These are phyloP conservation scores for Beauveria bassiana DNA, from an alignment of 2,329 filamentous ascomycete genomes.

Conservation along the genomic window DNA sequence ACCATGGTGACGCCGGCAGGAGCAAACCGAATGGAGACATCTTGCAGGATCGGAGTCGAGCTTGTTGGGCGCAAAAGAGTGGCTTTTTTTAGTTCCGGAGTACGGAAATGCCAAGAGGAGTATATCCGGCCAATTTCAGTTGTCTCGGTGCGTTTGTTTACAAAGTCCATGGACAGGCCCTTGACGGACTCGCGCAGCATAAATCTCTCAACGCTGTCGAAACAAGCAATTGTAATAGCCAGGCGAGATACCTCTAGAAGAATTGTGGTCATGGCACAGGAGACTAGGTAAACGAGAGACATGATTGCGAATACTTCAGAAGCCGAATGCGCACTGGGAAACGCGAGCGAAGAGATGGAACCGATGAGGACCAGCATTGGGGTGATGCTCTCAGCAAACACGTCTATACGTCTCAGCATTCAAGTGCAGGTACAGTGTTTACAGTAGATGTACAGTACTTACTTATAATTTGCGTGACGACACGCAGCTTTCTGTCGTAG, in stretches of 20 bases:
- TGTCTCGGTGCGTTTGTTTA: not conserved
- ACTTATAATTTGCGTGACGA: not conserved
- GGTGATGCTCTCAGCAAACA: not conserved
- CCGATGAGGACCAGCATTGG: not conserved
- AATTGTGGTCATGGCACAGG: not conserved
- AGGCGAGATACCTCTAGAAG: not conserved
- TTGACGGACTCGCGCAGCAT: not conserved
- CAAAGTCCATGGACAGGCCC: not conserved
- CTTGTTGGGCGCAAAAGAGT: not conserved
- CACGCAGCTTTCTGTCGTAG: not conserved
- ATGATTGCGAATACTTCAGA: not conserved
- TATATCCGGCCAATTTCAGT: not conserved
- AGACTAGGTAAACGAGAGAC: not conserved
- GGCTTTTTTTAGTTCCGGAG: not conserved
- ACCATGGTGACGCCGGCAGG: slow-evolving; percentile 18
- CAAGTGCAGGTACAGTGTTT: not conserved
- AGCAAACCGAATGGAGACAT: not conserved
- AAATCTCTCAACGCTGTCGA: not conserved
- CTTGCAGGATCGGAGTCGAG: not conserved
- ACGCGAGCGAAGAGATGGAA: not conserved
- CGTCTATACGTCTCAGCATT: not conserved
- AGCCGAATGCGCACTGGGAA: not conserved
- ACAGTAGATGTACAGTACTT: not conserved
- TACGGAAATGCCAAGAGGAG: not conserved
- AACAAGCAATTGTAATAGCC: not conserved